These are phyloP conservation scores for Pseudognaphalium luteoalbum DNA, from an alignment of 129 eudicot genomes.

Conservation along the genomic window DNA sequence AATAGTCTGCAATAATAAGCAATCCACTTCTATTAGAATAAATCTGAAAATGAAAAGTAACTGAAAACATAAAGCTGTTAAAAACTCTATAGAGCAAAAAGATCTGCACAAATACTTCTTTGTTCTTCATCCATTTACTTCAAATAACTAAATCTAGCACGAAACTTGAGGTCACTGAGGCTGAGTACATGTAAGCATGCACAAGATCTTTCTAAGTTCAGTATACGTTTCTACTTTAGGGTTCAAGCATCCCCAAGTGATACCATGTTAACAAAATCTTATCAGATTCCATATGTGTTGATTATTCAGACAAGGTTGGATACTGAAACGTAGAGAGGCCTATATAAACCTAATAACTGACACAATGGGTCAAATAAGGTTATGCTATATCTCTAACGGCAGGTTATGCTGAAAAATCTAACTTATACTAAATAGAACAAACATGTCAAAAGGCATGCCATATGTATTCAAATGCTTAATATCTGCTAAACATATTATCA, in stretches of 20 bases:
- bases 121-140: background rate
- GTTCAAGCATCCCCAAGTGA: background rate
- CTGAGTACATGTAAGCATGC: background rate
- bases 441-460: background rate
- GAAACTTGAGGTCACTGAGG: background rate
- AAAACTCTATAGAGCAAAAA: background rate
- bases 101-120: background rate
- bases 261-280: background rate
- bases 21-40: background rate
- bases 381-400: background rate
- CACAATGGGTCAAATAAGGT: background rate
- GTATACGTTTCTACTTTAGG: background rate
- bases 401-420: background rate
- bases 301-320: background rate
- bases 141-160: background rate
- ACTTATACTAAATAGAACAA: background rate
- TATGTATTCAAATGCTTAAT: background rate
- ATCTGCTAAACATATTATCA: background rate
- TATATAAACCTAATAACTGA: background rate
- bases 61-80: background rate
- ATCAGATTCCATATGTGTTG: background rate
- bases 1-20: conserved; percentile 15
- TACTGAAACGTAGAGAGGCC: background rate
- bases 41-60: background rate
- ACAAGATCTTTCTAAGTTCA: background rate